These are phyloP conservation scores for Termitomyces eurrhizus DNA, from an alignment of 768 basidiomycete genomes.

Conservation along the genomic window DNA sequence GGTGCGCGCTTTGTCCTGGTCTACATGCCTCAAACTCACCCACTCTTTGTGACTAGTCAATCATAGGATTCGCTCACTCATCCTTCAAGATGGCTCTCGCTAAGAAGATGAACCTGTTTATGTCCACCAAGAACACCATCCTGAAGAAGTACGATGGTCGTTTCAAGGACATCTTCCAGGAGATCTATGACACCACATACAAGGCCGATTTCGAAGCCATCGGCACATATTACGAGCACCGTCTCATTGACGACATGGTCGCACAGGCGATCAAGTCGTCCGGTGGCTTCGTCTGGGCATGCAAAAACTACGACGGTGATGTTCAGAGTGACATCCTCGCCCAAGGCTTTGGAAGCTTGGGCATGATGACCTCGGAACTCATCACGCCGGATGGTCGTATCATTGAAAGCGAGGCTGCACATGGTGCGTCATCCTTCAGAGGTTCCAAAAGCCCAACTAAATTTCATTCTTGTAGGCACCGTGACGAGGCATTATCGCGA, in stretches of 20 bases:
- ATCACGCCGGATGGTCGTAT: conserved; percentile 92
- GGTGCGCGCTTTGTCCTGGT: conserved; percentile 30
- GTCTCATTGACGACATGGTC: conserved; percentile 97
- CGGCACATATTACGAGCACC: conserved; percentile 91
- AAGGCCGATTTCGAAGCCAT: conserved; percentile 62
- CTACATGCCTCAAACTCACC: not conserved
- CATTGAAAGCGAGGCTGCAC: conserved; percentile 95
- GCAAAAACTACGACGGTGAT: conserved; percentile 82
- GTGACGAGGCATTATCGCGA: conserved; percentile 98
- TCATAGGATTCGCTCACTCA: conserved; percentile 92
- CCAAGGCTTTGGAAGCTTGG: conserved; percentile 93
- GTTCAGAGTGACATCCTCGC: conserved; percentile 92
- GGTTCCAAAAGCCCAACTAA: not conserved
- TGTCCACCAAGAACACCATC: conserved; percentile 99
- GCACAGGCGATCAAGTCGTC: conserved; percentile 96
- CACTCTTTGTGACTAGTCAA: conserved; percentile 49
- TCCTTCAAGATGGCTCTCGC: conserved; percentile 94
- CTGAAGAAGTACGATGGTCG: conserved; percentile 97
- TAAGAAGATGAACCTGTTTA: conserved; percentile 84
- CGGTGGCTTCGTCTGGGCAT: conserved; percentile 84
- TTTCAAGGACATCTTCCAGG: conserved; percentile 99
- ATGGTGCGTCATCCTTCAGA: conserved; percentile 44
- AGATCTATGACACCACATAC: conserved; percentile 84
- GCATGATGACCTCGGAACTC: conserved; percentile 98
- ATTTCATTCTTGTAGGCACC: conserved; percentile 43